phyloP scores from a whole-genome alignment of 441 rosid species.

The Macaranga tanarius region DNA sequence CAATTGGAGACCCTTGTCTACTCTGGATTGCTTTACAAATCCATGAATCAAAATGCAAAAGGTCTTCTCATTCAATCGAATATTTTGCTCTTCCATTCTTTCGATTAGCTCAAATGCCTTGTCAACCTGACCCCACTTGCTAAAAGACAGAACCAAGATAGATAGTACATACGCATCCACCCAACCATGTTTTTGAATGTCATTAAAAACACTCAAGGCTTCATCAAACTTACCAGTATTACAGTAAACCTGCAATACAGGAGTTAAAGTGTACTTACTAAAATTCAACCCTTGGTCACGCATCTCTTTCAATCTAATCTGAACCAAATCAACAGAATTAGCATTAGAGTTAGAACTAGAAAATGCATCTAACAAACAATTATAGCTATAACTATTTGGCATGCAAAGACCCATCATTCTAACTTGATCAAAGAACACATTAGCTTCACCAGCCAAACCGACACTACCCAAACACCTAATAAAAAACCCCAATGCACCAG shows the following conservation, averaged over 20 bases:
- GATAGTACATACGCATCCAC: constrained; percentile 61
- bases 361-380: constrained; percentile 74
- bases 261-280: constrained; percentile 74
- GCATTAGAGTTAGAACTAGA: constrained; percentile 54
- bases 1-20: constrained; percentile 66
- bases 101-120: constrained; percentile 70
- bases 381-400: constrained; percentile 69
- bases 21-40: constrained; percentile 54
- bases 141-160: constrained; percentile 56
- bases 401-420: constrained; percentile 57
- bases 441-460: constrained; percentile 71
- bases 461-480: constrained; percentile 74
- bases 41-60: constrained; percentile 72
- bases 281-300: constrained; percentile 45
- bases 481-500: constrained; percentile 80
- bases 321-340: constrained; percentile 58
- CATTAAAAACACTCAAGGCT: constrained; percentile 57
- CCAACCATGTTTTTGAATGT: constrained; percentile 59
- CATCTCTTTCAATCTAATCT: constrained; percentile 73
- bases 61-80: constrained; percentile 70
- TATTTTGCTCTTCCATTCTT: constrained; percentile 49
- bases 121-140: constrained; percentile 76
- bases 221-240: constrained; percentile 47
- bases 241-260: constrained; percentile 70
- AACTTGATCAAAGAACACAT: constrained; percentile 61